These are phyloP conservation scores for Plantago lanceolata DNA, from an alignment of 305 asterid genomes.

Conservation along the genomic window DNA sequence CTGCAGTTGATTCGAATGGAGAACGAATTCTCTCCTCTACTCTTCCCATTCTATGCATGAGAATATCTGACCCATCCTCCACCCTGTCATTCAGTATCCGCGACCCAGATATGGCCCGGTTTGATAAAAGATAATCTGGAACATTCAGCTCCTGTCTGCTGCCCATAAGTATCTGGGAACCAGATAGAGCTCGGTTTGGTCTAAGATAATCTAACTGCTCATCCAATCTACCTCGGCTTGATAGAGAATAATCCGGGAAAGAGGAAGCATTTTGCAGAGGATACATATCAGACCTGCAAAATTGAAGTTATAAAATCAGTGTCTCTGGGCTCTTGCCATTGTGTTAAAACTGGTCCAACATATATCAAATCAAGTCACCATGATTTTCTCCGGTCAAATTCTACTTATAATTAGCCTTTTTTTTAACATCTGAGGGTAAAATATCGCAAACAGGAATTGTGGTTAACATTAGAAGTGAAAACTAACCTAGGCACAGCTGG, in stretches of 20 bases:
- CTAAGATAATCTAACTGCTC: conserved; percentile 27
- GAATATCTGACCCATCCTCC: conserved; percentile 21
- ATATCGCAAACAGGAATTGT: conserved; percentile 13
- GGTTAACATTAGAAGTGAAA: conserved; percentile 9
- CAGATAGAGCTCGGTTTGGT: conserved; percentile 11
- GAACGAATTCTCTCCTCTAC: conserved; percentile 12
- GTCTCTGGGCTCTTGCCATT: background rate
- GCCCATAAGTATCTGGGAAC: conserved; percentile 8
- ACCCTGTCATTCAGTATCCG: conserved; percentile 12
- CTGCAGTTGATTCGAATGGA: conserved; percentile 22
- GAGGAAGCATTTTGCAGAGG: conserved; percentile 35
- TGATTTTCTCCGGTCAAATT: background rate
- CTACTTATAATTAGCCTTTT: too few relatives aligned
- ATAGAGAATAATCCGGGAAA: conserved; percentile 35
- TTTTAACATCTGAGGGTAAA: conserved; percentile 10
- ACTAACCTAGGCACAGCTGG: conserved; percentile 41
- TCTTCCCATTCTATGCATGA: background rate
- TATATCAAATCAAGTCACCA: background rate
- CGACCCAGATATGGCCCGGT: conserved; percentile 13
- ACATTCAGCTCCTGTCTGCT: conserved; percentile 19
- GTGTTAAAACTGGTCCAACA: background rate
- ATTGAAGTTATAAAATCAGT: conserved; percentile 10
- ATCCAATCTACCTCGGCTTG: conserved; percentile 42
- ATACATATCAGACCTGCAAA: conserved; percentile 55
- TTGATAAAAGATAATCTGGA: conserved; percentile 20